Evolutionary conservation across 768 basidiomycete genomes (phyloP).

Genomic region (Heimioporus sp.): DNA sequence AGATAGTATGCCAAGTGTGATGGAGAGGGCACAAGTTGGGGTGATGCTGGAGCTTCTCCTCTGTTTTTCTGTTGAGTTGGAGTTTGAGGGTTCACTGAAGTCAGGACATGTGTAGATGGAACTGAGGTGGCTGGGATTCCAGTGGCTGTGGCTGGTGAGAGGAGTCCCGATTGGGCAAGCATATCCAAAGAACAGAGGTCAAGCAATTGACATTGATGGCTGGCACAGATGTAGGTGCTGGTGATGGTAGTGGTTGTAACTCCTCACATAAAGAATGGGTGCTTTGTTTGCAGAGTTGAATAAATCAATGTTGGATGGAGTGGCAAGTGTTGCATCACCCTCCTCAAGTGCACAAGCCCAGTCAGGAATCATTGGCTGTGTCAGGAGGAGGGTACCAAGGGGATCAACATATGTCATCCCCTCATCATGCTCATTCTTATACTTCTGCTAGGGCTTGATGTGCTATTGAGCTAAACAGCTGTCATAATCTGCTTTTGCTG

Average conservation of each 20-base stretch:
- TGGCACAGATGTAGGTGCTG: no score
- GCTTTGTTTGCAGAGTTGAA: constrained; percentile 6
- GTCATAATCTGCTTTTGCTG: neutral
- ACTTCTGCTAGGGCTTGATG: neutral
- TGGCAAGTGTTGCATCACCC: neutral
- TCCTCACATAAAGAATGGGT: neutral
- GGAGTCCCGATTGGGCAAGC: neutral
- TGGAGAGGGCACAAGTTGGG: neutral
- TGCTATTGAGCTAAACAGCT: neutral
- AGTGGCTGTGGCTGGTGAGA: neutral
- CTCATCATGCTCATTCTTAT: neutral
- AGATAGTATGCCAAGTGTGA: constrained; percentile 1
- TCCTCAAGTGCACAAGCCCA: constrained; percentile 1
- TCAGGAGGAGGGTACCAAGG: neutral
- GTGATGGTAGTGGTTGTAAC: neutral
- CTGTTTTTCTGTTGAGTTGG: neutral
- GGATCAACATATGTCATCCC: neutral
- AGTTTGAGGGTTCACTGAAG: neutral
- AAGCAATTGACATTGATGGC: neutral
- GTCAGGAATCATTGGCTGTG: neutral
- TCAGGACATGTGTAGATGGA: no score
- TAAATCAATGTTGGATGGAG: constrained; percentile 2
- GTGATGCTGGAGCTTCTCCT: no score
- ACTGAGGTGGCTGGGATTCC: neutral
- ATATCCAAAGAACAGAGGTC: neutral